A percentile compares a stretch with the other conserved stretches of the same genome.
Conservation (phyloP, 768 basidiomycete genomes). For the Exidia glandulosa region DNA sequence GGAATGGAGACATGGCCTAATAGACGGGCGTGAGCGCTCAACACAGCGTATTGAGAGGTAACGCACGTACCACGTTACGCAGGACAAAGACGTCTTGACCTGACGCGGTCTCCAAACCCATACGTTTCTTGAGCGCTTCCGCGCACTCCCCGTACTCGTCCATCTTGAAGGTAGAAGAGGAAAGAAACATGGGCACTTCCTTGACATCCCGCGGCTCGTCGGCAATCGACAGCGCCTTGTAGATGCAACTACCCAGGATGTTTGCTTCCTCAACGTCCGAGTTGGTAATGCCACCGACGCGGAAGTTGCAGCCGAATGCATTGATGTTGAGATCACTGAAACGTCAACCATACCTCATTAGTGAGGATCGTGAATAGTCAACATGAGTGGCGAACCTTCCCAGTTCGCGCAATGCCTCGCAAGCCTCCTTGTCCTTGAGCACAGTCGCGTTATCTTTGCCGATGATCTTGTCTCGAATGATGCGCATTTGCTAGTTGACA, state of each 20-base stretch:
- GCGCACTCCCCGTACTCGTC: constrained; percentile 24
- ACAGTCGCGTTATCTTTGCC: constrained; percentile 20
- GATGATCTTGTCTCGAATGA: constrained; percentile 25
- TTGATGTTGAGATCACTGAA: constrained; percentile 37
- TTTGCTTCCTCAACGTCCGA: constrained; percentile 31
- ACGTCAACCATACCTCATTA: no score
- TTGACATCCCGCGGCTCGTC: constrained; percentile 13
- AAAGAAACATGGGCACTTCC: constrained; percentile 18
- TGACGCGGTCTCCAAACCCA: constrained; percentile 18
- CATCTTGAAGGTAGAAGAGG: constrained; percentile 21
- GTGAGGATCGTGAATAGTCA: no score
- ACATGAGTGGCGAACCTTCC: no score
- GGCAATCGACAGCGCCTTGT: constrained; percentile 26
- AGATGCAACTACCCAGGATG: constrained; percentile 27
- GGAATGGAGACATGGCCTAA: constrained; percentile 35
- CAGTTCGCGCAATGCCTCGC: constrained; percentile 15
- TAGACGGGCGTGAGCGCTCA: no score
- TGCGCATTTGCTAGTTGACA: constrained; percentile 19
- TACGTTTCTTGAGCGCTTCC: constrained; percentile 25
- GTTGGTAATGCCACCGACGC: constrained; percentile 22
- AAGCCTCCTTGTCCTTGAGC: constrained; percentile 16
- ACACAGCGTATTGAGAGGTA: no score
- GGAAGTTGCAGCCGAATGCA: constrained; percentile 34
- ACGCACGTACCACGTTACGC: constrained; percentile 26
- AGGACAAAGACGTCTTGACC: constrained; percentile 24